These are phyloP conservation scores for Lactarius quietus DNA, from an alignment of 768 basidiomycete genomes.

Conservation along the genomic window DNA sequence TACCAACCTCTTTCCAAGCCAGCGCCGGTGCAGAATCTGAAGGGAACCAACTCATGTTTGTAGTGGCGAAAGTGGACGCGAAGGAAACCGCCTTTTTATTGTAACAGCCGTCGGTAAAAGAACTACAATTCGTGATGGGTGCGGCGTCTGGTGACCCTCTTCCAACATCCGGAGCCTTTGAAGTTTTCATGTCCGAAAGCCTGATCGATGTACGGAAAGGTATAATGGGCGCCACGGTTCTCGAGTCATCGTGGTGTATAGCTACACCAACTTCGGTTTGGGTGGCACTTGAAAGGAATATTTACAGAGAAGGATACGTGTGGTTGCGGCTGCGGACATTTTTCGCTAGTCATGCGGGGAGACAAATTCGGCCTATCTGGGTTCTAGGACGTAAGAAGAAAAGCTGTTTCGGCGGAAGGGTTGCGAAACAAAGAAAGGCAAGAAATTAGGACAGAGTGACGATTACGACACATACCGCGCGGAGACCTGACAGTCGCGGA, in stretches of 20 bases:
- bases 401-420: neutral
- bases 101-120: neutral
- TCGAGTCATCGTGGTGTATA: neutral
- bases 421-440: neutral
- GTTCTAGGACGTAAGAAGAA: constrained; percentile 3
- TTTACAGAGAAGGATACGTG: neutral
- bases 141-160: constrained; percentile 18
- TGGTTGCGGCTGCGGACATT: neutral
- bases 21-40: constrained; percentile 12
- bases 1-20: constrained; percentile 19
- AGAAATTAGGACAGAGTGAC: neutral
- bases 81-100: constrained; percentile 16
- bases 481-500: constrained; percentile 1
- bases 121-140: neutral
- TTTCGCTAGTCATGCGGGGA: constrained; percentile 6
- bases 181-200: constrained; percentile 20
- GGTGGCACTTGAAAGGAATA: neutral
- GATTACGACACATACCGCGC: constrained; percentile 16
- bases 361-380: constrained; percentile 7
- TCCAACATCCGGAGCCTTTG: neutral
- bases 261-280: constrained; percentile 8
- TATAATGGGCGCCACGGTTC: constrained; percentile 4
- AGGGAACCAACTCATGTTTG: constrained; percentile 24
- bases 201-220: constrained; percentile 11
- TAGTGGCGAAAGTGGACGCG: constrained; percentile 5